Evolutionary conservation across 2,329 filamentous ascomycete genomes (phyloP).

Genomic region (Tolypocladium cylindrosporum): DNA sequence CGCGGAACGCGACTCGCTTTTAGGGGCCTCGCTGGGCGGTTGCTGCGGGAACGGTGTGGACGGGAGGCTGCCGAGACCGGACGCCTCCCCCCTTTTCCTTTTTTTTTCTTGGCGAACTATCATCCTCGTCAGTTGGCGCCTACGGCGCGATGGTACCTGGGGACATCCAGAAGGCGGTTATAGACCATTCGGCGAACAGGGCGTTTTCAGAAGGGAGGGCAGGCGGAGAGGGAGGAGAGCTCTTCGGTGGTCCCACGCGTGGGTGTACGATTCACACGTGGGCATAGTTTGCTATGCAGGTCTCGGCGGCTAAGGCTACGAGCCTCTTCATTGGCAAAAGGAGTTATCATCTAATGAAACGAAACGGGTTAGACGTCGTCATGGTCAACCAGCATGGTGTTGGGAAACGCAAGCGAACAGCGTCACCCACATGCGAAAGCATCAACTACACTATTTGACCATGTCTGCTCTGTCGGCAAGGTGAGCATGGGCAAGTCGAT

Average conservation of each 20-base stretch:
- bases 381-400: not conserved
- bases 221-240: not conserved
- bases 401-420: not conserved
- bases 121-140: not conserved
- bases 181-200: slow-evolving; percentile 1
- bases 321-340: not conserved
- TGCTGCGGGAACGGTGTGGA: not conserved
- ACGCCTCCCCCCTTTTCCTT: not conserved
- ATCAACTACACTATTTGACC: too few relatives aligned
- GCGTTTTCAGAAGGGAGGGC: not conserved
- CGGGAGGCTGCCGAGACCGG: not conserved
- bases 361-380: not conserved
- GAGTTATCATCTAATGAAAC: too few relatives aligned
- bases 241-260: not conserved
- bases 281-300: not conserved
- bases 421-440: not conserved
- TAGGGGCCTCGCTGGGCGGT: not conserved
- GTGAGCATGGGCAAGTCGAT: too few relatives aligned
- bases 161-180: not conserved
- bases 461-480: too few relatives aligned
- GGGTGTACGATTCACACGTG: not conserved
- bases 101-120: not conserved
- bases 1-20: not conserved
- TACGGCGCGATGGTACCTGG: not conserved
- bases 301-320: not conserved